Evolutionary conservation across 352 stramenopile species (phyloP), one percentile per base, ranked within the genome.

Genomic region (Thalassiosira livingstoniorum): DNA sequence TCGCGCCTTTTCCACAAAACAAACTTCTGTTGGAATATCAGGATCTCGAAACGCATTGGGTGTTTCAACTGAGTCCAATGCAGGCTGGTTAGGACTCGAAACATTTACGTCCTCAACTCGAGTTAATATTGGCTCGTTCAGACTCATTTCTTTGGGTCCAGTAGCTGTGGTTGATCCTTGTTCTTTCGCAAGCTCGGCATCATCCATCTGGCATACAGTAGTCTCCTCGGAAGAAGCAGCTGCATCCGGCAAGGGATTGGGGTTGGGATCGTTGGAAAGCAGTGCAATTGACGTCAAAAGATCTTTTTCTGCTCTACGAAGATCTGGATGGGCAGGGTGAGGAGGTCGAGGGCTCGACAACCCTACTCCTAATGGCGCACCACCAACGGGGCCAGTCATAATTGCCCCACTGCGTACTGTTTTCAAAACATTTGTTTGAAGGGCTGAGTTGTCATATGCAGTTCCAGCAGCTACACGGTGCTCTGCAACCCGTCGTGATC

Each of bases 151-250:
- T 27, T 58, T 58, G n/a, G n/a, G 32, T 23, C 35, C 51, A 57
- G 64, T 32, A 47, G 23, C 34, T 35, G 27, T 27, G 27, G 37
- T 39, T 51, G 42, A 61, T 54, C 35, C n/a, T 55, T 70, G 57
- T 11, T 45, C 58, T 21, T 63, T 61, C 15, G 32, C 32, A 63
- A 68, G 42, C 35, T 70, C 37, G 25, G 53, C 45, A 35, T 73
- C 71, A 25, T 82, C 75, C 43, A 71, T 78, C 34, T 78, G 65
- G 32, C 75, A 82, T 23, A 82, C 78, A 37, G 77, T 80, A 5
- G 72, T 83, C 57, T 83, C 64, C 45, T 82, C 78, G 7, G 69
- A 73, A 45, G 61, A 85, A 25, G 71, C 64, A 13, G 66, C 61
- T 43, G 68, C 63, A 43, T 66, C 69, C 62, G 47, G 69, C 39